Evolutionary conservation across 352 stramenopile genomes (phyloP).

Genomic region (Phytophthora palmivora): DNA sequence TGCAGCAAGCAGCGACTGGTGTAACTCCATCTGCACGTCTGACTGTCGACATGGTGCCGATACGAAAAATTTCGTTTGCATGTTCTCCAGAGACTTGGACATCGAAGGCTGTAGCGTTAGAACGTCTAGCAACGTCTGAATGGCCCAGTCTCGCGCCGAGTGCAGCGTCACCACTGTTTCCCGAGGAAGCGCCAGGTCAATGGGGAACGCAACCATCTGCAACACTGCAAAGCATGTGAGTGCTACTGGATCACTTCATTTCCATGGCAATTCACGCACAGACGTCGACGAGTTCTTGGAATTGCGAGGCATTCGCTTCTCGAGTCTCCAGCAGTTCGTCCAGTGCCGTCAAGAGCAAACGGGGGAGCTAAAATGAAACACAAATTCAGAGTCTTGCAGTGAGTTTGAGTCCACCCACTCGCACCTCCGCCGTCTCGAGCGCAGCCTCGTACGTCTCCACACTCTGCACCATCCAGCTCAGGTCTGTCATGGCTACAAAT

Average conservation of each 20-base stretch:
- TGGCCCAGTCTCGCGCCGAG: slow-evolving; percentile 40
- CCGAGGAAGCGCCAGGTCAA: slow-evolving; percentile 19
- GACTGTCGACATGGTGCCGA: slow-evolving; percentile 29
- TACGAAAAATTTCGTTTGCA: slow-evolving; percentile 47
- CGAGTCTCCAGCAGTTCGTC: slow-evolving; percentile 30
- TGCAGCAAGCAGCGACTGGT: slow-evolving; percentile 36
- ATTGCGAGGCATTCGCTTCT: slow-evolving; percentile 15
- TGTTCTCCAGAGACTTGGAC: slow-evolving; percentile 37
- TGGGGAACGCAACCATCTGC: slow-evolving; percentile 51
- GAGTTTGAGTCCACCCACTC: background rate
- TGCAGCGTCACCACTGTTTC: slow-evolving; percentile 34
- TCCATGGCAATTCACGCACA: slow-evolving; percentile 41
- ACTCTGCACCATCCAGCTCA: slow-evolving; percentile 35
- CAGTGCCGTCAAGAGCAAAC: slow-evolving; percentile 26
- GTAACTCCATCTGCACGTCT: slow-evolving; percentile 38
- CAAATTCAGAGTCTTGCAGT: background rate
- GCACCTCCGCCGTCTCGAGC: slow-evolving; percentile 40
- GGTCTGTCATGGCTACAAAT: slow-evolving; percentile 31
- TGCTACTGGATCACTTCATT: no score
- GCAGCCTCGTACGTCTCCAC: slow-evolving; percentile 37
- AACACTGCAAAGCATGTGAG: slow-evolving; percentile 51
- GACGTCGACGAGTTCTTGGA: slow-evolving; percentile 43
- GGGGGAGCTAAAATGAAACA: slow-evolving; percentile 29
- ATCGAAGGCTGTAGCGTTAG: slow-evolving; percentile 11
- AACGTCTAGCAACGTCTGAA: slow-evolving; percentile 47